A percentile compares a stretch with the other conserved stretches of the same genome.
phyloP scores from a whole-genome alignment of 495 filamentous ascomycete species.

The Hyaloscypha bicolor region DNA sequence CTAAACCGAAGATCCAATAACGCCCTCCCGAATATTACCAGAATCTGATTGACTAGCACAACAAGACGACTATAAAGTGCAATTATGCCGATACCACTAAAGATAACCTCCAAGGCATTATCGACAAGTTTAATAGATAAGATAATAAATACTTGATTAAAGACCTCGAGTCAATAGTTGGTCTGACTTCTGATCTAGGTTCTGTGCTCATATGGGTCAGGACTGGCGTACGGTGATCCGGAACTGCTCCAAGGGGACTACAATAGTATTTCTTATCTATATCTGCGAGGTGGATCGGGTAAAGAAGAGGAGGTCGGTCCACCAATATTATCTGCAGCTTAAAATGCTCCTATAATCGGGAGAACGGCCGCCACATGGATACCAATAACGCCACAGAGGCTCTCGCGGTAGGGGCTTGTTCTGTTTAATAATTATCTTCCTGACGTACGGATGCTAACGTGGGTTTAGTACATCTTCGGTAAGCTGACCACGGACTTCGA shows the following conservation, averaged over 20 bases:
- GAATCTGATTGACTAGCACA: conserved; percentile 5
- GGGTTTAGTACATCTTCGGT: conserved; percentile 26
- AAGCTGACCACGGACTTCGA: too few relatives aligned
- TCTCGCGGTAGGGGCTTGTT: conserved; percentile 39
- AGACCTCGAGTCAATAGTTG: conserved; percentile 5
- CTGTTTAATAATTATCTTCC: conserved; percentile 14
- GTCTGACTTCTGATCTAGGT: conserved; percentile 22
- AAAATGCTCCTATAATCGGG: conserved; percentile 33
- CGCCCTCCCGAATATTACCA: not conserved
- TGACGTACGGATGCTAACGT: conserved; percentile 22
- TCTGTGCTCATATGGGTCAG: conserved; percentile 11
- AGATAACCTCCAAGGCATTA: conserved; percentile 19
- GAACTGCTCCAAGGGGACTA: conserved; percentile 35
- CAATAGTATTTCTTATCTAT: conserved; percentile 33
- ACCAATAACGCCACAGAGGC: conserved; percentile 32
- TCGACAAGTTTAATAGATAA: conserved; percentile 10
- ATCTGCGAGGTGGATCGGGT: conserved; percentile 34
- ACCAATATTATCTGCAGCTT: conserved; percentile 35
- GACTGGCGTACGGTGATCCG: conserved; percentile 17
- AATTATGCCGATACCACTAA: conserved; percentile 16
- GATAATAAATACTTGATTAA: conserved; percentile 12
- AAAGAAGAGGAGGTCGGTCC: conserved; percentile 24
- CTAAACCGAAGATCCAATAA: conserved; percentile 22
- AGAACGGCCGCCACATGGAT: conserved; percentile 33
- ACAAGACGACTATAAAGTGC: conserved; percentile 8